Evolutionary conservation across 805 yeast species (phyloP).

Genomic region (Wickerhamia fluorescens): DNA sequence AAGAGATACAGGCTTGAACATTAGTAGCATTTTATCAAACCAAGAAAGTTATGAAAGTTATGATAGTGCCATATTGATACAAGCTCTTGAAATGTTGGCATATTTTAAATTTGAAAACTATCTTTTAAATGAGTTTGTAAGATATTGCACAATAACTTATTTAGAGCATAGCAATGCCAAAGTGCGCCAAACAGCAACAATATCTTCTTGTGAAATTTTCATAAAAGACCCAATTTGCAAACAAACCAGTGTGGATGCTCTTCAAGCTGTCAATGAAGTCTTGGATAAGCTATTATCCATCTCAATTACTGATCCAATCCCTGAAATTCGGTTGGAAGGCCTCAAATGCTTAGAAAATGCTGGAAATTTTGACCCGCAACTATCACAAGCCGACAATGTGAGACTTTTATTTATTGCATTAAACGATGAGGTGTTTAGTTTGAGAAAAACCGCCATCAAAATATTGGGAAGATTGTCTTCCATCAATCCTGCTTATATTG

Average conservation of each 20-base stretch:
- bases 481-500: constrained; percentile 91
- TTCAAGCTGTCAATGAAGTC: constrained; percentile 79
- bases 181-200: constrained; percentile 77
- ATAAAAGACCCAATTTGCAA: constrained; percentile 75
- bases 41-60: constrained; percentile 25
- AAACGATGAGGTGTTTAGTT: constrained; percentile 83
- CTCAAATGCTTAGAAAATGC: constrained; percentile 56
- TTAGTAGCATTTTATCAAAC: constrained; percentile 25
- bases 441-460: constrained; percentile 69
- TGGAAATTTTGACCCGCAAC: constrained; percentile 76
- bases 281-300: constrained; percentile 72
- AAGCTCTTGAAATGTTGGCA: constrained; percentile 72
- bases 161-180: constrained; percentile 73
- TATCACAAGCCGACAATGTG: constrained; percentile 91
- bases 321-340: constrained; percentile 80
- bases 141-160: constrained; percentile 77
- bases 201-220: constrained; percentile 74
- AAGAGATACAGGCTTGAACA: constrained; percentile 53
- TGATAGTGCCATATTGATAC: constrained; percentile 51
- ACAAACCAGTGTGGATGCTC: constrained; percentile 74
- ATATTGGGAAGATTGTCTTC: constrained; percentile 78
- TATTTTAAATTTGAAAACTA: constrained; percentile 68
- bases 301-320: constrained; percentile 81
- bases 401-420: constrained; percentile 78
- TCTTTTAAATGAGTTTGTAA: constrained; percentile 79